These are phyloP conservation scores for Penicillium sp. DNA, from an alignment of 2,329 filamentous ascomycete genomes.

Conservation along the genomic window DNA sequence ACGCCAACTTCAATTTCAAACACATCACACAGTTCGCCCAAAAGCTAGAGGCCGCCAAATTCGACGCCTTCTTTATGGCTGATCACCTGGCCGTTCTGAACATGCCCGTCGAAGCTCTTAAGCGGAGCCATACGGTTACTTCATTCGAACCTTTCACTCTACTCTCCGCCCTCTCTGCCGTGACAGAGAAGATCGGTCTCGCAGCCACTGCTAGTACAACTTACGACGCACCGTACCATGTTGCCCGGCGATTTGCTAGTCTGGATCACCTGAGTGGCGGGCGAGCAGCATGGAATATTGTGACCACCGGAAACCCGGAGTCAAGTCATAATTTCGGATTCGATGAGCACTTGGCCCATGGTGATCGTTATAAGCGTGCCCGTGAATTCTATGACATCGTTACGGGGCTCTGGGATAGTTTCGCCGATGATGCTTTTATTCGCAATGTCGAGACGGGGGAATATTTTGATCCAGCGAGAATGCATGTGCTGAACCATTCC, in stretches of 20 bases:
- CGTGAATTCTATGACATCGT: slow-evolving; percentile 55
- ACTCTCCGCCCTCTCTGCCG: slow-evolving; percentile 48
- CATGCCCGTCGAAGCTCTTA: slow-evolving; percentile 56
- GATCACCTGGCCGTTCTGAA: slow-evolving; percentile 55
- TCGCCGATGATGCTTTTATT: slow-evolving; percentile 55
- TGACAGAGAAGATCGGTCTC: slow-evolving; percentile 51
- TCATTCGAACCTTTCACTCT: slow-evolving; percentile 58
- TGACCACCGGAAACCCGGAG: slow-evolving; percentile 53
- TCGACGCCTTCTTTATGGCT: slow-evolving; percentile 58
- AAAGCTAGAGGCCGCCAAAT: slow-evolving; percentile 53
- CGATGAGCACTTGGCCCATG: slow-evolving; percentile 50
- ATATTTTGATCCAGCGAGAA: slow-evolving; percentile 51
- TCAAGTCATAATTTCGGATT: slow-evolving; percentile 52
- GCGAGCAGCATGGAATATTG: slow-evolving; percentile 54
- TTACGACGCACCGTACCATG: slow-evolving; percentile 53
- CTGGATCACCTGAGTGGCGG: slow-evolving; percentile 51
- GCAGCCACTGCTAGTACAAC: slow-evolving; percentile 54
- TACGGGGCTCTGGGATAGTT: slow-evolving; percentile 53
- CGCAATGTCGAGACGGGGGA: slow-evolving; percentile 48
- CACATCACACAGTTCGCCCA: slow-evolving; percentile 55
- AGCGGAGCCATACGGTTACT: slow-evolving; percentile 57
- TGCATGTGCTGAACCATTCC: slow-evolving; percentile 53
- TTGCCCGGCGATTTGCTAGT: slow-evolving; percentile 52
- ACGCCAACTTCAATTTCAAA: slow-evolving; percentile 57
- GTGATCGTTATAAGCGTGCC: slow-evolving; percentile 51